Evolutionary conservation across 305 asterid species (phyloP).

Genomic region (Stenogyne calaminthoides): DNA sequence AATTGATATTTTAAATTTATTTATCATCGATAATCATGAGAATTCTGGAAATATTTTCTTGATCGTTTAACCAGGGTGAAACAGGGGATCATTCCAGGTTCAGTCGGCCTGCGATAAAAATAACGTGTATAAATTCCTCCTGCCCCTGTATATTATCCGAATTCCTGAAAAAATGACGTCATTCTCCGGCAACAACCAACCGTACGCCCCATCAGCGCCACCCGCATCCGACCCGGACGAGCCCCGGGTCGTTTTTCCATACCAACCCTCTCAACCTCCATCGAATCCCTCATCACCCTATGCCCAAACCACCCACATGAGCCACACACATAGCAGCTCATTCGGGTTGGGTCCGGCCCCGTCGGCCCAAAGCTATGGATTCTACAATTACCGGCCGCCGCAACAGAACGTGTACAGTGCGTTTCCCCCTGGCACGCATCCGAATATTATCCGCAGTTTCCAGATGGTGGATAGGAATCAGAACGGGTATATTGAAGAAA

Average conservation of each 20-base stretch:
- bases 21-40: too few species aligned
- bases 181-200: constrained; percentile 36
- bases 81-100: background rate
- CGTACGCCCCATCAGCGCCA: constrained; percentile 78
- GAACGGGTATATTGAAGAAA: constrained; percentile 77
- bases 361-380: constrained; percentile 48
- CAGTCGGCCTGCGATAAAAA: background rate
- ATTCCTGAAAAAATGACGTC: constrained; percentile 35
- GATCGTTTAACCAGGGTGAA: too few species aligned
- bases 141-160: background rate
- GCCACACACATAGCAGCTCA: constrained; percentile 29
- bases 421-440: constrained; percentile 78
- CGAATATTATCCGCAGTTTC: constrained; percentile 74
- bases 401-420: constrained; percentile 37
- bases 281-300: constrained; percentile 30
- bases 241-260: constrained; percentile 44
- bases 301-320: constrained; percentile 35
- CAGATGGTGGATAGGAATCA: constrained; percentile 80
- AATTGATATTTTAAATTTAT: too few species aligned
- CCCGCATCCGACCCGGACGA: constrained; percentile 54
- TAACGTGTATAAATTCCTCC: too few species aligned
- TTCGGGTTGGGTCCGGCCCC: constrained; percentile 42
- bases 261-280: constrained; percentile 38
- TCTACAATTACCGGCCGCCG: constrained; percentile 37
- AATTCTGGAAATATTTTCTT: too few species aligned